Base-by-base conservation (phyloP, 768 basidiomycete genomes). In the Wakefieldia striispora region DNA sequence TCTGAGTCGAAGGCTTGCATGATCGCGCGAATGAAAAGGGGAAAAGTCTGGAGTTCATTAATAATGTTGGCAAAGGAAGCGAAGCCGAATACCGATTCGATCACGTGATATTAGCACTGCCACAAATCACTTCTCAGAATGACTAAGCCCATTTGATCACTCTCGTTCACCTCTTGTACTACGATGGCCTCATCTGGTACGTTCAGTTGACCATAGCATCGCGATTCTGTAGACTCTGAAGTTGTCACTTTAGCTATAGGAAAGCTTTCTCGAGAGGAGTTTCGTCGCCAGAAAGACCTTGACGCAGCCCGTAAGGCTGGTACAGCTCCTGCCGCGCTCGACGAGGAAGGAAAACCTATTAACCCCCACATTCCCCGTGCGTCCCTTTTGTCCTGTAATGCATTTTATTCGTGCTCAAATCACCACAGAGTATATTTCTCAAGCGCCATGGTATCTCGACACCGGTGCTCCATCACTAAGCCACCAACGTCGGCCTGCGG, bases 221-320 rank as follows among this genome's bases (percentile, higher is more conserved):
- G 6, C 4, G 1, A 10, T 14, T 21, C 1, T 11, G 16, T 16
- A 1, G 3, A 33, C 45, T 53, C 43, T 58, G 0, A 39, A 21
- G 21, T 11, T 5, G 4, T 29, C 26, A 4, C 31, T 31, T 34
- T 31, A 81, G 77, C 77, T 55, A 21, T 82, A 26, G 90, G 90
- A 61, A 97, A 97, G 64, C 78, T 95, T 34, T 95, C 95, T 0
- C 80, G 93, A 33, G 95, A 97, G 69, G 95, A 97, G 66, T 95
- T 91, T 64, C 82, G 95, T 40, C 82, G 91, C 21, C 91, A 95
- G 70, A 97, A 97, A 70, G 95, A 97, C 67, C 83, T 98, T 48
- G 95, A 97, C 70, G 95, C 95, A 5, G 95, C 95, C 51, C 89
- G 95, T 47, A 98, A 97, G 74, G 97, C 95, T 33, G 95, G 97